phyloP scores from a whole-genome alignment of 768 basidiomycete species.

The Termitomyces sp. region DNA sequence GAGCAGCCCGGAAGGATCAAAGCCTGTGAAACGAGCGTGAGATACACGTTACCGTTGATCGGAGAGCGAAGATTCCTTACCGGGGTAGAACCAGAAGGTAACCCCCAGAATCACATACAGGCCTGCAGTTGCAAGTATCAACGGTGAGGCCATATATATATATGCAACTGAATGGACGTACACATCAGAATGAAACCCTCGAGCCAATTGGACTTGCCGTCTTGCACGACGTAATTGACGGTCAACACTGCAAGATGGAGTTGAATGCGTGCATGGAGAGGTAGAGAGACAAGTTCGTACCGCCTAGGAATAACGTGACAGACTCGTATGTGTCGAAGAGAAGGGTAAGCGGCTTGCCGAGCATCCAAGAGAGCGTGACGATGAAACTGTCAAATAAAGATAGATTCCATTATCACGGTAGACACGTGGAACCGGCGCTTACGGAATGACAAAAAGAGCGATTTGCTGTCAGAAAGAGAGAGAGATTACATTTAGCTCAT shows the following conservation, averaged over 20 bases:
- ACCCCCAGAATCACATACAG: conserved; percentile 70
- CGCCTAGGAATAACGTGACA: conserved; percentile 49
- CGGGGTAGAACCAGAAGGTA: conserved; percentile 61
- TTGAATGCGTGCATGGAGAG: background rate
- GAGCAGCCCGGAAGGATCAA: conserved; percentile 28
- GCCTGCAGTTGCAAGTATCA: conserved; percentile 25
- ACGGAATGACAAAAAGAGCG: conserved; percentile 45
- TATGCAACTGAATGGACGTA: conserved; percentile 23
- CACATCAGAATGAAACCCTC: conserved; percentile 73
- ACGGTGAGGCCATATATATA: background rate
- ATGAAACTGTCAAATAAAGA: conserved; percentile 45
- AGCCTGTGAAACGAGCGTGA: conserved; percentile 11
- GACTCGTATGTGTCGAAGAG: conserved; percentile 89
- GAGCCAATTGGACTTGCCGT: conserved; percentile 90
- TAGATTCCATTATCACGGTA: background rate
- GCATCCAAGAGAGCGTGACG: conserved; percentile 75
- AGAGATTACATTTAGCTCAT: background rate
- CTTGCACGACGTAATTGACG: conserved; percentile 80
- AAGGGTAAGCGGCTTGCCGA: conserved; percentile 73
- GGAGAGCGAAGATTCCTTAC: conserved; percentile 17
- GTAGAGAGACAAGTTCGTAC: conserved; percentile 14
- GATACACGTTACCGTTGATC: background rate
- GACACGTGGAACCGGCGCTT: conserved; percentile 5
- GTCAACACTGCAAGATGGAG: conserved; percentile 49
- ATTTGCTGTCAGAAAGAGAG: conserved; percentile 46